phyloP scores from a whole-genome alignment of 75 land plant species.

The Cunninghamia lanceolata region DNA sequence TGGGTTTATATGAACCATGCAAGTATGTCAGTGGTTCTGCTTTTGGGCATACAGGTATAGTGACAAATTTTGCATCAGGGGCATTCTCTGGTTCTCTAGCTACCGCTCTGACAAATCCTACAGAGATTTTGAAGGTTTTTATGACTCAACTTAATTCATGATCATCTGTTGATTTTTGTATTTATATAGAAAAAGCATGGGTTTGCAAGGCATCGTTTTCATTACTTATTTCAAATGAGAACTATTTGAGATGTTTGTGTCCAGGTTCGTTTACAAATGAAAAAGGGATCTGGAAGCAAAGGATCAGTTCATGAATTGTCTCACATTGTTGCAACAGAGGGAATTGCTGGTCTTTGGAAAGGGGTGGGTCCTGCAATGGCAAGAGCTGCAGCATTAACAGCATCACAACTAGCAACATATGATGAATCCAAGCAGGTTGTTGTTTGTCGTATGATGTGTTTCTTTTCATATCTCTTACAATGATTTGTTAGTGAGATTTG shows the following conservation, averaged over 20 bases:
- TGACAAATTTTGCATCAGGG: constrained; percentile 72
- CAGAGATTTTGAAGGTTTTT: constrained; percentile 70
- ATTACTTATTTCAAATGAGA: neutral
- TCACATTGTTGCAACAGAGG: constrained; percentile 56
- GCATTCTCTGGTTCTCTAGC: constrained; percentile 70
- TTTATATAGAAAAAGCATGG: neutral
- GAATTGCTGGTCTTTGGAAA: constrained; percentile 71
- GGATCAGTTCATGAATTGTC: constrained; percentile 42
- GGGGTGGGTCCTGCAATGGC: constrained; percentile 84
- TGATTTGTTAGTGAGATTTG: neutral
- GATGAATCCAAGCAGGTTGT: constrained; percentile 87
- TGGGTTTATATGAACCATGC: constrained; percentile 82
- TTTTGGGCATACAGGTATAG: constrained; percentile 59
- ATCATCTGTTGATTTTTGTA: neutral
- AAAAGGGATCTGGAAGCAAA: constrained; percentile 16
- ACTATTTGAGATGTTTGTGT: constrained; percentile 1
- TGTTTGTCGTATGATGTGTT: neutral
- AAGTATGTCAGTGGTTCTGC: constrained; percentile 46
- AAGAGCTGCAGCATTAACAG: constrained; percentile 74
- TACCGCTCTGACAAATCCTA: constrained; percentile 75
- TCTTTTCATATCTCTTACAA: neutral
- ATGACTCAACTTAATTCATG: neutral
- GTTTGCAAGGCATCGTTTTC: neutral
- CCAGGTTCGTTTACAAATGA: constrained; percentile 75
- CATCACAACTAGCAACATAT: constrained; percentile 81